phyloP scores from a whole-genome alignment of 2,329 filamentous ascomycete species.

The Diatrype stigma region DNA sequence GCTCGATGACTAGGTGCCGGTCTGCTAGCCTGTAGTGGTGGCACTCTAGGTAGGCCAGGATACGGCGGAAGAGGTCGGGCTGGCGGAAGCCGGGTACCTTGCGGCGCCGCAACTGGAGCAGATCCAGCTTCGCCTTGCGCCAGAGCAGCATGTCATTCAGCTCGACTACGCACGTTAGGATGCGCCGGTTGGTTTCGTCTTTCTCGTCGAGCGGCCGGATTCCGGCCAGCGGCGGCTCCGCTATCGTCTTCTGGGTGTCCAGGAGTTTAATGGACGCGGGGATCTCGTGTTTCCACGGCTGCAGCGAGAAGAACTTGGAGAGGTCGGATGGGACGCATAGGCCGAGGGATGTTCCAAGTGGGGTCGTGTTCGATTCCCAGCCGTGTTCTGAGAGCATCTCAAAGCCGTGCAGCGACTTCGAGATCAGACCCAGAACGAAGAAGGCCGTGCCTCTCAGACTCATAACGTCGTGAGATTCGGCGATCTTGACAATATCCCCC shows the following conservation, averaged over 20 bases:
- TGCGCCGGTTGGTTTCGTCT: constrained; percentile 64
- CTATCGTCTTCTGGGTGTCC: constrained; percentile 49
- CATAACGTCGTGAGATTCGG: constrained; percentile 83
- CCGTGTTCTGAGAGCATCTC: constrained; percentile 86
- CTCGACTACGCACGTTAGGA: constrained; percentile 80
- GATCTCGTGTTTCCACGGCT: constrained; percentile 52
- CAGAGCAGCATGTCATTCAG: constrained; percentile 91
- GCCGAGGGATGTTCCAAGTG: constrained; percentile 76
- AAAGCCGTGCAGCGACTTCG: constrained; percentile 83
- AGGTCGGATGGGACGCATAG: constrained; percentile 82
- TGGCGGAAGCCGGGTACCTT: constrained; percentile 72
- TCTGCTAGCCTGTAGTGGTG: constrained; percentile 87
- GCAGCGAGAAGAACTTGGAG: constrained; percentile 70
- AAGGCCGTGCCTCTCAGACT: constrained; percentile 93
- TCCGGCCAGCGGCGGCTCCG: constrained; percentile 45
- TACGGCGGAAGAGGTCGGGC: constrained; percentile 74
- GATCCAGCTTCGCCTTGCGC: constrained; percentile 78
- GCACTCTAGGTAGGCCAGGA: constrained; percentile 78
- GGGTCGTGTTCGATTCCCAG: constrained; percentile 88
- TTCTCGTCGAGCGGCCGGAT: constrained; percentile 45
- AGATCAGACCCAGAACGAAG: constrained; percentile 90
- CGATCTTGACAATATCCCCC: constrained; percentile 80
- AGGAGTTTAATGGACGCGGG: constrained; percentile 46
- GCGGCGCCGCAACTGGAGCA: constrained; percentile 72
- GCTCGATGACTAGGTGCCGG: constrained; percentile 83